Evolutionary conservation across 257 asterid genomes (phyloP).

Genomic region (Oldenlandia corymbosa): DNA sequence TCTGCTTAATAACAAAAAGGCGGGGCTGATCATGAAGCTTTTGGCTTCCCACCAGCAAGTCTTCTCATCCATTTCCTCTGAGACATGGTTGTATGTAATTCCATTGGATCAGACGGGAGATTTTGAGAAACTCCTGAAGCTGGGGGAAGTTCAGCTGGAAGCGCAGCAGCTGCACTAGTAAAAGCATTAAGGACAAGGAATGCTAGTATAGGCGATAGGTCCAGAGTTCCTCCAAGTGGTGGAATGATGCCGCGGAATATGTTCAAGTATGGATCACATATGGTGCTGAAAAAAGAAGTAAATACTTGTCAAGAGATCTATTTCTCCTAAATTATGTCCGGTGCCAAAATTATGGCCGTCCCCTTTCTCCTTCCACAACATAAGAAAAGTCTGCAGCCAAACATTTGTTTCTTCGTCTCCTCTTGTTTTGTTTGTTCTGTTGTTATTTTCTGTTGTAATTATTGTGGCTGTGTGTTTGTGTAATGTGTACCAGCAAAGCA

Average conservation of each 20-base stretch:
- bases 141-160: constrained; percentile 90
- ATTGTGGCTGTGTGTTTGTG: too few relatives aligned
- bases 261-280: constrained; percentile 95
- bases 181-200: constrained; percentile 70
- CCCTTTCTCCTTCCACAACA: too few relatives aligned
- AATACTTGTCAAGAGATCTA: constrained; percentile 17
- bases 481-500: too few relatives aligned
- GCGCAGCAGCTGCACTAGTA: constrained; percentile 78
- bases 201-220: constrained; percentile 79
- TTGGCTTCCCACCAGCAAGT: constrained; percentile 39
- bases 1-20: not conserved
- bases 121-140: constrained; percentile 28
- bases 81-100: constrained; percentile 36
- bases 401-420: too few relatives aligned
- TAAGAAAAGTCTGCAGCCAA: too few relatives aligned
- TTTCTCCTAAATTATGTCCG: not conserved
- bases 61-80: constrained; percentile 70
- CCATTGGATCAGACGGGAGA: constrained; percentile 19
- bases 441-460: too few relatives aligned
- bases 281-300: constrained; percentile 59
- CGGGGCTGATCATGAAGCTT: constrained; percentile 14
- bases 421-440: too few relatives aligned
- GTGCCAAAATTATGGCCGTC: not conserved
- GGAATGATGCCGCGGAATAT: constrained; percentile 92
- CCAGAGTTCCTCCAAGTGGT: constrained; percentile 92